Evolutionary conservation across 2,329 filamentous ascomycete genomes (phyloP).

Genomic region (Hypoxylon sp.): DNA sequence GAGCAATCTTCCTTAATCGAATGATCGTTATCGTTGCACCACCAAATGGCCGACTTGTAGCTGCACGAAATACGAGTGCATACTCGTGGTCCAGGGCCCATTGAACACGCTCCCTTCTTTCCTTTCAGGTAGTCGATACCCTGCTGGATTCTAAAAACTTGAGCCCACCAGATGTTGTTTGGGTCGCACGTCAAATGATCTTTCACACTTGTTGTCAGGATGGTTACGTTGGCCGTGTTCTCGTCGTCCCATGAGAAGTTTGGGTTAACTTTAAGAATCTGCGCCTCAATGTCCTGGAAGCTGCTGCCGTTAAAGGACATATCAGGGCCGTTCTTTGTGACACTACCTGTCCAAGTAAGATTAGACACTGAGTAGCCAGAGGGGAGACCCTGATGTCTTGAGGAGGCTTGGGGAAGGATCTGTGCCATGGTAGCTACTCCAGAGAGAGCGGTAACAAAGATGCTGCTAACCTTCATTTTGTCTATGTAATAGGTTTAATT

Average conservation of each 20-base stretch:
- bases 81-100: constrained; percentile 22
- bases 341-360: constrained; percentile 30
- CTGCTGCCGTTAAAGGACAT: constrained; percentile 25
- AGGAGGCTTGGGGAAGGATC: background rate
- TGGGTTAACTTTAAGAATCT: constrained; percentile 30
- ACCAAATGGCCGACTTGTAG: constrained; percentile 32
- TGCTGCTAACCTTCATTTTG: constrained; percentile 13
- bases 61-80: constrained; percentile 33
- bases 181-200: constrained; percentile 16
- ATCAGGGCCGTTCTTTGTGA: constrained; percentile 23
- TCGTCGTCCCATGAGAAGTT: constrained; percentile 22
- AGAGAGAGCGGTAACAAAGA: constrained; percentile 7
- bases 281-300: constrained; percentile 28
- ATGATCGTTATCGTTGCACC: constrained; percentile 34
- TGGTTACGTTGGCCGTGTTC: background rate
- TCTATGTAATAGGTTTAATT: background rate
- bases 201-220: background rate
- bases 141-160: constrained; percentile 28
- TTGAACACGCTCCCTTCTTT: constrained; percentile 16
- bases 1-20: constrained; percentile 28
- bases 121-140: constrained; percentile 34
- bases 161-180: constrained; percentile 30
- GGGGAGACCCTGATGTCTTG: background rate
- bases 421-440: background rate
- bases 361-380: constrained; percentile 20